phyloP scores from a whole-genome alignment of 2,329 filamentous ascomycete genomes.

The Hypoxylon sp. region DNA sequence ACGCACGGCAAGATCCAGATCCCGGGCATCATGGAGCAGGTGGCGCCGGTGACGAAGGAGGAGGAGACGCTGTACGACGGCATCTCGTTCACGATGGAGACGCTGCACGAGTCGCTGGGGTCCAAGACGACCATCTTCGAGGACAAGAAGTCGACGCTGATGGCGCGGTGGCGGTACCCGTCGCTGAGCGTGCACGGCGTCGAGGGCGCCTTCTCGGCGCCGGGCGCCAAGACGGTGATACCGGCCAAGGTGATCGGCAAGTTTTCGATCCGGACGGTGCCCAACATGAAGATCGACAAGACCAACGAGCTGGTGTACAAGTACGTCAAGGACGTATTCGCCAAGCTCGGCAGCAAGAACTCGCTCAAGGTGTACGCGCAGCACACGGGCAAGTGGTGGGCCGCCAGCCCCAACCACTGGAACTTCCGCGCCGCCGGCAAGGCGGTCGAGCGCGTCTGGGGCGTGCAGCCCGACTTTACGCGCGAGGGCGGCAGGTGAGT shows the following conservation, averaged over 20 bases:
- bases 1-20: slow-evolving; percentile 92
- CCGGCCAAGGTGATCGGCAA: slow-evolving; percentile 98
- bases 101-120: slow-evolving; percentile 89
- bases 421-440: slow-evolving; percentile 95
- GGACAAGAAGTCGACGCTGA: slow-evolving; percentile 90
- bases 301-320: slow-evolving; percentile 87
- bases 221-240: slow-evolving; percentile 97
- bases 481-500: slow-evolving; percentile 88
- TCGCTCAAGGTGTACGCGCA: slow-evolving; percentile 80
- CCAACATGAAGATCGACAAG: slow-evolving; percentile 92
- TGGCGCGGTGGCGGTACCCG: slow-evolving; percentile 95
- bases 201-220: slow-evolving; percentile 91
- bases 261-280: slow-evolving; percentile 97
- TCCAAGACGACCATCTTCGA: slow-evolving; percentile 86
- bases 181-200: slow-evolving; percentile 94
- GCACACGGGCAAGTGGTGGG: slow-evolving; percentile 99
- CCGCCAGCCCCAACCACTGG: slow-evolving; percentile 97
- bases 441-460: slow-evolving; percentile 95
- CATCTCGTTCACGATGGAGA: slow-evolving; percentile 96
- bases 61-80: slow-evolving; percentile 87
- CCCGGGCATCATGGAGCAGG: slow-evolving; percentile 91
- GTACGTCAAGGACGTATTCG: slow-evolving; percentile 84
- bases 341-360: slow-evolving; percentile 92
- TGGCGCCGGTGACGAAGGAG: slow-evolving; percentile 85
- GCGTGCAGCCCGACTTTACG: slow-evolving; percentile 91